These are phyloP conservation scores for Pseudogymnoascus sp. DNA, from an alignment of 2,329 filamentous ascomycete genomes.

Conservation along the genomic window DNA sequence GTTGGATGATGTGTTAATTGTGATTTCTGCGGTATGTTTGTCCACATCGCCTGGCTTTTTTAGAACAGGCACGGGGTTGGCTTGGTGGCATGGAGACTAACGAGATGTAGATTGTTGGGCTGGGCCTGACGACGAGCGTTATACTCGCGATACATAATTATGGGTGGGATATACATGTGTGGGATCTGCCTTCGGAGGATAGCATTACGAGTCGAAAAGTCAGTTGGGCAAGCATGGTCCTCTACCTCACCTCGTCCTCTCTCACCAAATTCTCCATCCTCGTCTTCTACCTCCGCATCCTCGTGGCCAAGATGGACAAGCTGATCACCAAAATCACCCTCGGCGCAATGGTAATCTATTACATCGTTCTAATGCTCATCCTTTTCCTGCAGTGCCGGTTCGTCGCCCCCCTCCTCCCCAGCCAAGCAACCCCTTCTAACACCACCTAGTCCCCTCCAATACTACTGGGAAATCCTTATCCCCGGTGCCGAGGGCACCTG, in stretches of 20 bases:
- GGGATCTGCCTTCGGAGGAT: constrained; percentile 30
- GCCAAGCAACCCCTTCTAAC: not conserved
- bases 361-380: not conserved
- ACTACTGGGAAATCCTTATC: not conserved
- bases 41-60: not conserved
- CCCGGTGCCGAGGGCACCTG: not conserved
- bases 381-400: constrained; percentile 6
- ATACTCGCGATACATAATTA: constrained; percentile 28
- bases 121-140: constrained; percentile 29
- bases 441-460: not conserved
- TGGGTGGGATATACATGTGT: constrained; percentile 33
- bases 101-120: constrained; percentile 25
- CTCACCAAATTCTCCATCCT: constrained; percentile 12
- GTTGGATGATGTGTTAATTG: constrained; percentile 38
- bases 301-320: not conserved
- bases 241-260: constrained; percentile 8
- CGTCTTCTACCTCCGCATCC: constrained; percentile 11
- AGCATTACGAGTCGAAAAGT: constrained; percentile 27
- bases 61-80: not conserved
- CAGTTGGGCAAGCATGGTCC: constrained; percentile 7
- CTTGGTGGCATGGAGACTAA: constrained; percentile 10
- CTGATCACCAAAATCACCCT: constrained; percentile 2
- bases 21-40: constrained; percentile 31
- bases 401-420: not conserved
- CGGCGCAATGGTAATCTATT: not conserved